phyloP scores from a whole-genome alignment of 1,139 yeast species.

The Geotrichum bryndzae region DNA sequence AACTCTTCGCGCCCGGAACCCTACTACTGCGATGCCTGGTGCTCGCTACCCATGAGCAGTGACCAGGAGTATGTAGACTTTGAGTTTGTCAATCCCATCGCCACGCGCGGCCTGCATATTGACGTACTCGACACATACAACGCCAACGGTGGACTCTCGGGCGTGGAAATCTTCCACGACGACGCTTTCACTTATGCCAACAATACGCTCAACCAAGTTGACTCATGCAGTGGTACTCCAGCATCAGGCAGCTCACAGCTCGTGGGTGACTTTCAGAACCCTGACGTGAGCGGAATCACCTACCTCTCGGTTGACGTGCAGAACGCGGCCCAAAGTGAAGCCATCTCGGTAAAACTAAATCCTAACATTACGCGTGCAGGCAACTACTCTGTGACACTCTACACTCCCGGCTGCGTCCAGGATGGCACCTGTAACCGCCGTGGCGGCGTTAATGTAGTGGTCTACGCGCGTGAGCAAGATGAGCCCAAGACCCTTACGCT shows the following conservation, averaged over 20 bases:
- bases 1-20: slow-evolving; percentile 56
- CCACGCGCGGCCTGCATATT: slow-evolving; percentile 56
- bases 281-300: slow-evolving; percentile 24
- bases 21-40: slow-evolving; percentile 71
- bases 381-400: slow-evolving; percentile 60
- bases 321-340: slow-evolving; percentile 31
- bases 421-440: slow-evolving; percentile 66
- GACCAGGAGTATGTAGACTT: slow-evolving; percentile 64
- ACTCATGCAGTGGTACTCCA: slow-evolving; percentile 24
- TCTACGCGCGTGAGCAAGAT: slow-evolving; percentile 33
- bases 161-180: slow-evolving; percentile 66
- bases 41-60: slow-evolving; percentile 54
- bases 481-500: slow-evolving; percentile 43
- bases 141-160: slow-evolving; percentile 57
- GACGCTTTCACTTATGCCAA: slow-evolving; percentile 62
- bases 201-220: slow-evolving; percentile 62
- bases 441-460: slow-evolving; percentile 72
- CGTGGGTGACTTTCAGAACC: slow-evolving; percentile 20
- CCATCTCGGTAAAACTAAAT: slow-evolving; percentile 51
- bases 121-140: slow-evolving; percentile 69
- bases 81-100: slow-evolving; percentile 66
- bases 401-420: slow-evolving; percentile 78
- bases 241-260: slow-evolving; percentile 27
- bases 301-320: slow-evolving; percentile 38
- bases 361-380: slow-evolving; percentile 76